phyloP scores from a whole-genome alignment of 2,329 filamentous ascomycete species.

The Clonostachys rhizophaga region DNA sequence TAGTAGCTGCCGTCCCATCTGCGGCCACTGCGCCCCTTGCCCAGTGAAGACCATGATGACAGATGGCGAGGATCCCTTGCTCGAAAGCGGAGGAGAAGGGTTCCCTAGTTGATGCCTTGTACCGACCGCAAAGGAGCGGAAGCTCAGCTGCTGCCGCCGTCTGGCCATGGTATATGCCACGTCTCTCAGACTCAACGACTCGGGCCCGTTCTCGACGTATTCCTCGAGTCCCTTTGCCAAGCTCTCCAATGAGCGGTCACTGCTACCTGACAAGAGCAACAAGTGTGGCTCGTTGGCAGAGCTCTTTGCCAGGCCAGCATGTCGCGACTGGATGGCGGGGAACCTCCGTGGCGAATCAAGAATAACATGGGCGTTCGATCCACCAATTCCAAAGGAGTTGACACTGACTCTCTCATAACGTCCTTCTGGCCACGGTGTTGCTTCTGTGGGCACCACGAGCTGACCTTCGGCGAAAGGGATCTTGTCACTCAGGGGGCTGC shows the following conservation, averaged over 20 bases:
- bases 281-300: no score
- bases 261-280: no score
- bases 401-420: constrained; percentile 15
- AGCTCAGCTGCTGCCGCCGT: constrained; percentile 6
- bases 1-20: constrained; percentile 14
- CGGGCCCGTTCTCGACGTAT: background rate
- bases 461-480: constrained; percentile 11
- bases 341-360: constrained; percentile 3
- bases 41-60: constrained; percentile 14
- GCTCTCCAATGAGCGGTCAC: background rate
- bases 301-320: no score
- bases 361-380: constrained; percentile 16
- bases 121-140: constrained; percentile 7
- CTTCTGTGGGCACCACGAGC: constrained; percentile 12
- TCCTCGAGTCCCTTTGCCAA: background rate
- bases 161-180: constrained; percentile 11
- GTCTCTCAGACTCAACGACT: constrained; percentile 2
- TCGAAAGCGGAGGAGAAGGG: no score
- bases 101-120: no score
- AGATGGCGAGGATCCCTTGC: constrained; percentile 6
- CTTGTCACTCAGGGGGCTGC: background rate
- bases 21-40: constrained; percentile 15
- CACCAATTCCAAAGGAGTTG: constrained; percentile 26
- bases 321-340: background rate
- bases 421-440: constrained; percentile 10